These are phyloP conservation scores for Solanum hybrid DNA, from an alignment of 305 asterid species.

Conservation along the genomic window DNA sequence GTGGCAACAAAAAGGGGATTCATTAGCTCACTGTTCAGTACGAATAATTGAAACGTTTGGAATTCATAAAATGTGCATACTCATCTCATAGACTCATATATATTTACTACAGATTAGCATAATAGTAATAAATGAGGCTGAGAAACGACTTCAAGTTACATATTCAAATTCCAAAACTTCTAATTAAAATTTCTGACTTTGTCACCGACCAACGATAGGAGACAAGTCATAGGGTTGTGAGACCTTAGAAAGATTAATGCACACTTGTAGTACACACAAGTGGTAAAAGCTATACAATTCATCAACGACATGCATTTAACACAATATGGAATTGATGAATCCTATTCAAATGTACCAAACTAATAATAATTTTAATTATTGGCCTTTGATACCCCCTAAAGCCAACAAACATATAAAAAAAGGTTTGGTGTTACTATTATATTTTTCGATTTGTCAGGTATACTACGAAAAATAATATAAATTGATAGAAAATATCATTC, in stretches of 20 bases:
- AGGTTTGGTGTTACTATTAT: not conserved
- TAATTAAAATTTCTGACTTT: not conserved
- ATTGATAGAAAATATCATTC: not conserved
- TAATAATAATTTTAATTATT: not conserved
- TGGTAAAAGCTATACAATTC: not conserved
- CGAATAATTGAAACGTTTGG: not conserved
- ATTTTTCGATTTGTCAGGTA: not conserved
- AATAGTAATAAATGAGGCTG: not conserved
- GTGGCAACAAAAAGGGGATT: not conserved
- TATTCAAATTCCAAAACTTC: rapidly evolving
- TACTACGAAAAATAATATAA: not conserved
- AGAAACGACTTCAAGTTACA: not conserved
- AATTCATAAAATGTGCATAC: not conserved
- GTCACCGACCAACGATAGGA: rapidly evolving
- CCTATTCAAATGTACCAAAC: not conserved
- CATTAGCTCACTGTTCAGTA: not conserved
- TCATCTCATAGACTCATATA: no score
- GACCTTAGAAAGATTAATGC: not conserved
- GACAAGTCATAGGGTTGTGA: not conserved
- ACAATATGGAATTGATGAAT: not conserved
- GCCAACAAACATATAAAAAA: not conserved
- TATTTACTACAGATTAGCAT: not conserved
- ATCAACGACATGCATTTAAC: constrained; percentile 1
- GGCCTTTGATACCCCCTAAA: not conserved
- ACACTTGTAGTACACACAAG: not conserved